These are phyloP conservation scores for Skeletonema tropicum DNA, from an alignment of 108 stramenopile species.

Conservation along the genomic window DNA sequence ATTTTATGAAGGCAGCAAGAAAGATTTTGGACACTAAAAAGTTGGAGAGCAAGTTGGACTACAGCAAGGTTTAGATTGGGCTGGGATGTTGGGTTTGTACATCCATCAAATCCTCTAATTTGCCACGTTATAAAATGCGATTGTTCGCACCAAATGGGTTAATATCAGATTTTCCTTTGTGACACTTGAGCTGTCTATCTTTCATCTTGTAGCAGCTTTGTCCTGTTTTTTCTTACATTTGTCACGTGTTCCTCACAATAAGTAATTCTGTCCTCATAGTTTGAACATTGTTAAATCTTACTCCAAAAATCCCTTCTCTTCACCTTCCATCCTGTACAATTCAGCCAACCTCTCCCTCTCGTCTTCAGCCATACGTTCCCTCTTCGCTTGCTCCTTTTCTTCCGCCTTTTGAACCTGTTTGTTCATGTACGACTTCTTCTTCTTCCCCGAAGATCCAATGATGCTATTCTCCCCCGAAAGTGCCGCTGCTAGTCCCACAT, in stretches of 20 bases:
- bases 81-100: neutral
- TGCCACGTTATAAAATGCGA: no score
- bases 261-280: no score
- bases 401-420: slow-evolving; percentile 73
- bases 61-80: slow-evolving; percentile 91
- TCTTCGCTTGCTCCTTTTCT: slow-evolving; percentile 63
- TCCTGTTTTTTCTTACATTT: no score
- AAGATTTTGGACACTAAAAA: slow-evolving; percentile 99
- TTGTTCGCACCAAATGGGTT: no score
- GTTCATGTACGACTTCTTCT: slow-evolving; percentile 79
- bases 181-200: no score
- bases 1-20: slow-evolving; percentile 99
- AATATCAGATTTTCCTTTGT: no score
- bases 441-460: slow-evolving; percentile 49
- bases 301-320: slow-evolving; percentile 17
- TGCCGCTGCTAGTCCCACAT: slow-evolving; percentile 55
- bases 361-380: slow-evolving; percentile 70
- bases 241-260: no score
- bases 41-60: slow-evolving; percentile 98
- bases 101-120: neutral
- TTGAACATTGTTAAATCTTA: no score
- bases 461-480: slow-evolving; percentile 40
- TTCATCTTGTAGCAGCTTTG: no score
- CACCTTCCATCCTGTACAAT: slow-evolving; percentile 44
- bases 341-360: slow-evolving; percentile 72